Evolutionary conservation across 805 yeast genomes (phyloP).

Genomic region (Candida pseudofarinosa): DNA sequence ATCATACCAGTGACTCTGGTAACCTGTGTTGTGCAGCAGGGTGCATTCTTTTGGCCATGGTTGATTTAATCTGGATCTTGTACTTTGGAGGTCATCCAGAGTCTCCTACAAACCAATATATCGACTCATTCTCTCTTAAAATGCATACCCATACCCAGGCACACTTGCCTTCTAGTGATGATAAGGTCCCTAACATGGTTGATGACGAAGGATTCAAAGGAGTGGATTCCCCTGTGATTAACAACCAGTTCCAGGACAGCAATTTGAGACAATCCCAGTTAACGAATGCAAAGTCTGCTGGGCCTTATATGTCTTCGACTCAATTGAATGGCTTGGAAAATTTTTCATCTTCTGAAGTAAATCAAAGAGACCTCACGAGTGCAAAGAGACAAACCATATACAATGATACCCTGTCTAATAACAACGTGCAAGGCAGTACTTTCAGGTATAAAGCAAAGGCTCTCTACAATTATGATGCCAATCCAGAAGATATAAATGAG

Average conservation of each 20-base stretch:
- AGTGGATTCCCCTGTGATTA: constrained; percentile 14
- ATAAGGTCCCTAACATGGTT: constrained; percentile 12
- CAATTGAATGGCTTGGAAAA: constrained; percentile 62
- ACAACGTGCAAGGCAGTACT: constrained; percentile 26
- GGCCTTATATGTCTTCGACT: constrained; percentile 47
- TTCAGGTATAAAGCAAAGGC: constrained; percentile 88
- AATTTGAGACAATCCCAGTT: constrained; percentile 35
- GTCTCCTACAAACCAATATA: constrained; percentile 78
- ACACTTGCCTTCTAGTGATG: constrained; percentile 24
- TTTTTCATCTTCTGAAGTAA: constrained; percentile 35
- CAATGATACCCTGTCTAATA: constrained; percentile 15
- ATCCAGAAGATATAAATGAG: constrained; percentile 90
- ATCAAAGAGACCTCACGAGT: constrained; percentile 27
- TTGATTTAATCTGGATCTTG: constrained; percentile 80
- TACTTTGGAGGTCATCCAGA: constrained; percentile 89
- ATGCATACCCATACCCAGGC: constrained; percentile 35
- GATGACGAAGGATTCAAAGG: constrained; percentile 26
- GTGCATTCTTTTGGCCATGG: constrained; percentile 73
- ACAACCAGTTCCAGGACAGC: constrained; percentile 23
- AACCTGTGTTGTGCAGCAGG: constrained; percentile 92
- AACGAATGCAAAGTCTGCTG: constrained; percentile 25
- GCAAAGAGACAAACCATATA: constrained; percentile 21
- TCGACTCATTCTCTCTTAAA: constrained; percentile 74
- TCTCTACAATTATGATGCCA: constrained; percentile 80
- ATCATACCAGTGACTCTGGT: constrained; percentile 53